Evolutionary conservation across 2,329 filamentous ascomycete species (phyloP).

Genomic region (Colletotrichum cordylinicola): DNA sequence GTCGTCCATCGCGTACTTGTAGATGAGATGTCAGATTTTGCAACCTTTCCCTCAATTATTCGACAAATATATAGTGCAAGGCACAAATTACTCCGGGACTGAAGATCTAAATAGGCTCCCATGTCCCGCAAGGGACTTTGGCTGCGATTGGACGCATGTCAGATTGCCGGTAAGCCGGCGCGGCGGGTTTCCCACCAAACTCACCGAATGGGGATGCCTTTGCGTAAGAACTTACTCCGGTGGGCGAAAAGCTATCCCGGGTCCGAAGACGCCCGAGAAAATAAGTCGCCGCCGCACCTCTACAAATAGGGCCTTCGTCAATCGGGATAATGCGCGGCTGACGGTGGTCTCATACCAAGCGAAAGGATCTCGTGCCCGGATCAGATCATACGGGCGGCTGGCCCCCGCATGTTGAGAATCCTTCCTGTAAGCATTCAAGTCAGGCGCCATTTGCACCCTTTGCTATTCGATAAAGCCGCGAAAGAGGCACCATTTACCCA

Average conservation of each 20-base stretch:
- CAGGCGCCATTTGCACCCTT: background rate
- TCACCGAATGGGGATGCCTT: background rate
- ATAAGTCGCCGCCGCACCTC: background rate
- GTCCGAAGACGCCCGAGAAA: background rate
- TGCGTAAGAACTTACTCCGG: background rate
- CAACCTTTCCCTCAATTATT: accelerated
- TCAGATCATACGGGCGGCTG: background rate
- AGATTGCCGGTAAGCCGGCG: background rate
- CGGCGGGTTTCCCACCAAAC: background rate
- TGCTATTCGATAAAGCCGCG: background rate
- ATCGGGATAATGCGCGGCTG: background rate
- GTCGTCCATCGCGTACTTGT: background rate
- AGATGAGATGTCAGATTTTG: background rate
- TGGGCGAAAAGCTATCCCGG: background rate
- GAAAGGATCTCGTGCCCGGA: background rate
- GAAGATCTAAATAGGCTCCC: background rate
- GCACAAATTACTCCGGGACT: background rate
- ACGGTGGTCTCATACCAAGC: background rate
- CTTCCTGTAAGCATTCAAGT: background rate
- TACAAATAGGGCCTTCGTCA: background rate
- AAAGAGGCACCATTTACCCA: background rate
- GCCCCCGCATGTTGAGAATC: background rate
- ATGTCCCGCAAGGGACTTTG: background rate
- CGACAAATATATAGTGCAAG: background rate
- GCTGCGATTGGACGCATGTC: background rate